Percentiles rank a stretch among this genome's conserved stretches.
Evolutionary conservation across 345 rosid genomes (phyloP).

Genomic region (Rhodamnia argentea): DNA sequence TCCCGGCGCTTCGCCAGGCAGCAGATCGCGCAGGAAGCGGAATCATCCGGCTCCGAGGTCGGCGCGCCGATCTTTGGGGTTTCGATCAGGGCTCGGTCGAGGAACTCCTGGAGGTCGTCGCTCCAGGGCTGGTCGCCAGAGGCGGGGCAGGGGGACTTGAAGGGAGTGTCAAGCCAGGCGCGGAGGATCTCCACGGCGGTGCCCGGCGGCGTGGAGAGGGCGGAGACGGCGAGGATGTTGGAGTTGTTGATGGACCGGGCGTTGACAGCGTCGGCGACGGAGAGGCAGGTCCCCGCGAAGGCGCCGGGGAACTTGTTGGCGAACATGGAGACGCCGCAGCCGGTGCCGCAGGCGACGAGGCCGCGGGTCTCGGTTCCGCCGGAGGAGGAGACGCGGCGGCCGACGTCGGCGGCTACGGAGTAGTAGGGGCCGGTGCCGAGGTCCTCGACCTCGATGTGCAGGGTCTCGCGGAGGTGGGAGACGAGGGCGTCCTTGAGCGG

Average conservation of each 20-base stretch:
- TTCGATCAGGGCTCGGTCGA: conserved; percentile 40
- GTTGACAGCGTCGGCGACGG: conserved; percentile 54
- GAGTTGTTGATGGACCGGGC: conserved; percentile 69
- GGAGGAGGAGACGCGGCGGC: conserved; percentile 59
- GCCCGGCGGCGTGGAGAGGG: conserved; percentile 39
- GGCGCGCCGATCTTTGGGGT: conserved; percentile 39
- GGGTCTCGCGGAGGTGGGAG: conserved; percentile 50
- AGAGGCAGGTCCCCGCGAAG: conserved; percentile 68
- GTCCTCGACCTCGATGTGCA: conserved; percentile 72
- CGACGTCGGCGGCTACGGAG: conserved; percentile 74
- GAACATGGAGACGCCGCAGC: conserved; percentile 71
- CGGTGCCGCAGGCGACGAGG: conserved; percentile 72
- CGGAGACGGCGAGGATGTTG: conserved; percentile 80
- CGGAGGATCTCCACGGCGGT: conserved; percentile 54
- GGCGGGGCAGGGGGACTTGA: conserved; percentile 80
- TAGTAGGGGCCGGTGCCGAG: conserved; percentile 72
- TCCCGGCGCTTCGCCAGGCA: conserved; percentile 55
- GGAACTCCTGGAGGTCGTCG: conserved; percentile 35
- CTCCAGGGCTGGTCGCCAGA: conserved; percentile 50
- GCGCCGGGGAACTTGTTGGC: conserved; percentile 90
- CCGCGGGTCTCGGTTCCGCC: conserved; percentile 29
- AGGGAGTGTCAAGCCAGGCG: conserved; percentile 62
- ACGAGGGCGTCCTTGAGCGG: conserved; percentile 59
- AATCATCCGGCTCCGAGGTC: not conserved
- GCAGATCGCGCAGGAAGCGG: conserved; percentile 41